These are phyloP conservation scores for Polyporus arcularius DNA, from an alignment of 768 basidiomycete genomes.

Conservation along the genomic window DNA sequence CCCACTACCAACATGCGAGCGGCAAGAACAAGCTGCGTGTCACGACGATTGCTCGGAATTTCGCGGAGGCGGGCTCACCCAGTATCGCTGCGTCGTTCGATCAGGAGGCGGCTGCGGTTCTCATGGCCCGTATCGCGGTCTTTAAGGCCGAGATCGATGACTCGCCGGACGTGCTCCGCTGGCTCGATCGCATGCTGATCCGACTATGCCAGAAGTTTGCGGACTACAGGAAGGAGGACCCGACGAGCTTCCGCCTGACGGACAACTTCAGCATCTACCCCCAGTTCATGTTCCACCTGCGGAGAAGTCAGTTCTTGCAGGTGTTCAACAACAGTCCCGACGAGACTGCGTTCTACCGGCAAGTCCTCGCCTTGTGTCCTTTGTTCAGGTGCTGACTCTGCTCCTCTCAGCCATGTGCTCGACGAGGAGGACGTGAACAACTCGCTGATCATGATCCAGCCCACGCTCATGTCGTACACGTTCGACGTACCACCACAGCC, in stretches of 20 bases:
- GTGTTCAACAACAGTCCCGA: conserved; percentile 99
- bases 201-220: conserved; percentile 99
- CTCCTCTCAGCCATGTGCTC: conserved; percentile 71
- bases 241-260: conserved; percentile 85
- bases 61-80: conserved; percentile 96
- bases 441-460: conserved; percentile 99
- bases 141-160: conserved; percentile 99
- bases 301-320: conserved; percentile 97
- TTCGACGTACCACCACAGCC: conserved; percentile 92
- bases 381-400: not conserved
- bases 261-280: conserved; percentile 99
- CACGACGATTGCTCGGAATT: conserved; percentile 97
- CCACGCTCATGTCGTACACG: conserved; percentile 97
- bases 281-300: conserved; percentile 99
- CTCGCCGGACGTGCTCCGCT: conserved; percentile 91
- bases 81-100: conserved; percentile 93
- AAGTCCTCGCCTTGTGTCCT: conserved; percentile 23
- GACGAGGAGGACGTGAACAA: conserved; percentile 99
- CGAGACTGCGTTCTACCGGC: conserved; percentile 98
- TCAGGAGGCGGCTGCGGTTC: conserved; percentile 95
- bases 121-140: conserved; percentile 98
- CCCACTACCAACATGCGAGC: conserved; percentile 96
- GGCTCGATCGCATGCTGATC: conserved; percentile 99
- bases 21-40: conserved; percentile 95
- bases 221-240: conserved; percentile 97